A percentile compares a stretch with the other conserved stretches of the same genome.
Conservation (phyloP, 2,329 filamentous ascomycete genomes). For the Dryadomyces quercivorus region DNA sequence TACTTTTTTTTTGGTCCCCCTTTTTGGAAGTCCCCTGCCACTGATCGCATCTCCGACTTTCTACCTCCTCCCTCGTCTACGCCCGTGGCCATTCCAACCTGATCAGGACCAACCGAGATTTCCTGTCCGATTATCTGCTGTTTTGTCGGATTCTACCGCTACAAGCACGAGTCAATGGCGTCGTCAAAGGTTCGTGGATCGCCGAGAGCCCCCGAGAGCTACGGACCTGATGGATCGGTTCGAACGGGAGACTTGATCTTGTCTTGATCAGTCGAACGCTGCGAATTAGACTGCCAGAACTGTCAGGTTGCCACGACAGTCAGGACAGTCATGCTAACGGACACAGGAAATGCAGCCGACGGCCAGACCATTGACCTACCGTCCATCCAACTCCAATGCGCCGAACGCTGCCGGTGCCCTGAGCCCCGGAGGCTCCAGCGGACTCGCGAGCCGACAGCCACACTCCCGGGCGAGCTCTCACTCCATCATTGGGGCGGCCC, state of each 20-base stretch:
- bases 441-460: slow-evolving; percentile 45
- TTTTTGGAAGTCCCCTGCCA: background rate
- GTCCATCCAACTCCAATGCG: slow-evolving; percentile 45
- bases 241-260: no score
- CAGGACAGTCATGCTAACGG: background rate
- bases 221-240: no score
- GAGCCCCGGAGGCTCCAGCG: slow-evolving; percentile 38
- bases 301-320: no score
- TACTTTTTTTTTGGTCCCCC: background rate
- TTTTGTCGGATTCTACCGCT: background rate
- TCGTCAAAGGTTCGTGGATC: slow-evolving; percentile 15
- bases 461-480: slow-evolving; percentile 70
- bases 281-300: no score
- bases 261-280: no score
- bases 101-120: background rate
- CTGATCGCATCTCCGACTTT: background rate
- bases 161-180: slow-evolving; percentile 16
- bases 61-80: background rate
- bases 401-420: slow-evolving; percentile 25
- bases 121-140: background rate
- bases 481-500: slow-evolving; percentile 53
- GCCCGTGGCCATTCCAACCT: no score
- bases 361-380: slow-evolving; percentile 55
- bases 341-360: slow-evolving; percentile 50
- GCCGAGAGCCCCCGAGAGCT: no score